Evolutionary conservation across 768 basidiomycete genomes (phyloP), one percentile per base, ranked within the genome.

Genomic region (Mycena chlorophos): DNA sequence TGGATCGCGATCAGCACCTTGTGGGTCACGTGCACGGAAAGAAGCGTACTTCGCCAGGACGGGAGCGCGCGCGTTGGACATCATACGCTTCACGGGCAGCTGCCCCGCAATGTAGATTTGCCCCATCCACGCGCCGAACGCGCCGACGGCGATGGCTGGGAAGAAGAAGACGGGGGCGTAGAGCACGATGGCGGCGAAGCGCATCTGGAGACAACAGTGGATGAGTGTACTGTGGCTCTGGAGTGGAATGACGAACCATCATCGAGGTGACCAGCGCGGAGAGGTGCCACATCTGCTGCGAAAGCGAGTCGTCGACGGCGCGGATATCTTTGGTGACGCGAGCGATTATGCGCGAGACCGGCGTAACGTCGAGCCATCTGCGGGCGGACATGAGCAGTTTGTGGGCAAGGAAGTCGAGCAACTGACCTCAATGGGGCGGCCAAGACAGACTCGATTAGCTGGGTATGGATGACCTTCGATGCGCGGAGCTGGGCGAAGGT

Each of bases 311-410:
- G 64, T 92, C 89, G 31, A 91, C 75, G 61, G 69, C 65, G 28
- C 81, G 73, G 29, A 88, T 84, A 63, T 88, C 87, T 51, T 86
- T 81, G 1, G 87, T 88, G 64, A 82, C 82, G 49, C 87, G 77
- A 25, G 84, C 73, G 45, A 88, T 80, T 47, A 90, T 81, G 4
- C 87, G 80, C 26, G 76, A 73, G 2, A 70, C 67, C 4, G 78
- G 76, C 2, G 78, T 80, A 19, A 73, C 71, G 57, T 76, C 75
- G 29, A 80, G 73, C 73, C 73, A 86, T 66, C 86, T 81, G 12
- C 40, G 17, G 23, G 39, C 26, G 23, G n/a, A 55, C 34, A 16
- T 47, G 23, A n/a, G 12, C 17, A 17, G 20, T 19, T 16, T 26
- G 3, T 23, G 39, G 23, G 23, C 31, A 30, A 4, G 27, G 37